phyloP scores from a whole-genome alignment of 192 early-diverging fungal species.

The Coemansia sp. region DNA sequence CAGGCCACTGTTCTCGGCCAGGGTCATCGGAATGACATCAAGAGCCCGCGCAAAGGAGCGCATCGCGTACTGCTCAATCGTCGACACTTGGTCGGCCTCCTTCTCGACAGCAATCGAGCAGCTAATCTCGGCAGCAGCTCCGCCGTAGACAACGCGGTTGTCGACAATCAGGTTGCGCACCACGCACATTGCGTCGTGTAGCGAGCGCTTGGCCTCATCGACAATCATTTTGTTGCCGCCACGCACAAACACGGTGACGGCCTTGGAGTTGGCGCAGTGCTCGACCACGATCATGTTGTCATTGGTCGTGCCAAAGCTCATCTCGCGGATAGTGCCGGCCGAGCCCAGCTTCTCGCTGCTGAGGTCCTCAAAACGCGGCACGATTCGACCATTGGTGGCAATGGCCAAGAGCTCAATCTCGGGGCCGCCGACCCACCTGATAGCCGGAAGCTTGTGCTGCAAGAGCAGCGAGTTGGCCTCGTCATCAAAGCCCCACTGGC shows the following conservation, averaged over 20 bases:
- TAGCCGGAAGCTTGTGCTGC: slow-evolving; percentile 96
- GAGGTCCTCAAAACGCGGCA: slow-evolving; percentile 99
- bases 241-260: slow-evolving; percentile 94
- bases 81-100: slow-evolving; percentile 84
- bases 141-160: slow-evolving; percentile 99
- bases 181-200: slow-evolving; percentile 98
- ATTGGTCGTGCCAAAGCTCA: slow-evolving; percentile 96
- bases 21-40: slow-evolving; percentile 87
- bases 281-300: slow-evolving; percentile 99
- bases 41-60: slow-evolving; percentile 95
- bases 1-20: slow-evolving; percentile 97
- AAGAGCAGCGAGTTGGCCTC: slow-evolving; percentile 98
- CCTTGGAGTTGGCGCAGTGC: slow-evolving; percentile 97
- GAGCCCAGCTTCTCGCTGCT: slow-evolving; percentile 81
- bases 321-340: slow-evolving; percentile 92
- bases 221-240: slow-evolving; percentile 99
- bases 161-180: slow-evolving; percentile 96
- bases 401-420: slow-evolving; percentile 99
- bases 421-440: slow-evolving; percentile 99
- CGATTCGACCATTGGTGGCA: slow-evolving; percentile 99
- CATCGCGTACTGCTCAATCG: slow-evolving; percentile 99
- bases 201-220: slow-evolving; percentile 96
- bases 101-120: slow-evolving; percentile 90
- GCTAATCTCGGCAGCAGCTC: slow-evolving; percentile 96
- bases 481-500: slow-evolving; percentile 99